Base-by-base conservation (phyloP, 164 flowering plant genomes). In the Chloranthus sessilifolius region DNA sequence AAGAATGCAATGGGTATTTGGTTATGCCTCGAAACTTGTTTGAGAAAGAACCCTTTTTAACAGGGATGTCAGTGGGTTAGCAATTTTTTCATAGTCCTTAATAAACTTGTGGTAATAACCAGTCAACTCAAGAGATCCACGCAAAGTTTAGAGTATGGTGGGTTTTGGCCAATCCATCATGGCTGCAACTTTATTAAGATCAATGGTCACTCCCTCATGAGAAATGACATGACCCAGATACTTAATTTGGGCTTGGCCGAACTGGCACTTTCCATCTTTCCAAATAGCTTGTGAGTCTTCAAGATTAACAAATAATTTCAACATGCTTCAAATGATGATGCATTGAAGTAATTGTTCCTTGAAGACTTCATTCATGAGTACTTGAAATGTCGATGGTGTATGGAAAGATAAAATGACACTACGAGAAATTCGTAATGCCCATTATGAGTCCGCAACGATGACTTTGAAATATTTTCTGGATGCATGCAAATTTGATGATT, bases 351-450 rank as follows among this genome's bases (percentile, higher is more conserved):
- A 17, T 6, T 50, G 23, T 11, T 22, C 16, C 21, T 35, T 50
- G 28, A 50, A 50, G 7, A 50, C 27, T n/a, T 50, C 27, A n/a
- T 50, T 51, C 31, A 51, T 51, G 1, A 36, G 19, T 16, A 31
- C 5, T n/a, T 51, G 43, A 4, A 37, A 38, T 2, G 44, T 51
- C 5, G 44, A 24, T 3, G 33, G 34, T 1, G 35, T 34, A 25
- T 51, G n/a, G 42, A 7, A 2, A 34, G 35, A 4, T 29, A 27
- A 23, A 50, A 34, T 0, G 53, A 19, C 42, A 50, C 27, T 15
- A 46, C 50, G 2, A 27, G 20, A 2, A 50, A 50, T 42, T 50
- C 28, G 1, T 35, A 50, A 19, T 50, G 53, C 15, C 42, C 20
- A 6, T 35, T 26, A 9, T 50, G 53, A 12, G 53, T 21, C 11